A percentile compares a stretch with the other conserved stretches of the same genome.
phyloP scores from a whole-genome alignment of 106 monocot genomes.

The Acanthochlamys bracteata region DNA sequence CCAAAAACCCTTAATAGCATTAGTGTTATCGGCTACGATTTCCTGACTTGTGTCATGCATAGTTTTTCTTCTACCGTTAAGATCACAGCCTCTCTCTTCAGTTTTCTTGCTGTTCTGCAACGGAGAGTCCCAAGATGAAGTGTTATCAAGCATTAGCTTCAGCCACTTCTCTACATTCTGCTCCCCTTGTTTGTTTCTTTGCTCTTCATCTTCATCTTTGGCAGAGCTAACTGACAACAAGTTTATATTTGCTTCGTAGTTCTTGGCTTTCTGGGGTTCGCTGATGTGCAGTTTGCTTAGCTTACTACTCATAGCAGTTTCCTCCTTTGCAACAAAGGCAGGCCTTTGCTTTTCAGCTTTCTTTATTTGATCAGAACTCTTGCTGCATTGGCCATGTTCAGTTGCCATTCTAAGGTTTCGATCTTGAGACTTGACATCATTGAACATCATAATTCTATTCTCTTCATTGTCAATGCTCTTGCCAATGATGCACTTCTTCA shows the following conservation, averaged over 20 bases:
- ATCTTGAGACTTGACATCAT: not conserved
- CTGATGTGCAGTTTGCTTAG: constrained; percentile 2
- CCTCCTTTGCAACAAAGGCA: constrained; percentile 4
- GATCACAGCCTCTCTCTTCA: not conserved
- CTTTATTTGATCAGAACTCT: constrained; percentile 1
- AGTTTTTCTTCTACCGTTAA: not conserved
- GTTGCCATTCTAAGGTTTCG: constrained; percentile 11
- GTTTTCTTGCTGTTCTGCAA: not conserved
- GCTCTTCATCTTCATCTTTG: constrained; percentile 23
- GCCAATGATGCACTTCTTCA: constrained; percentile 1
- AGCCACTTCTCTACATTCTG: constrained; percentile 79
- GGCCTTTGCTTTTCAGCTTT: constrained; percentile 3
- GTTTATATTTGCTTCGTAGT: not conserved
- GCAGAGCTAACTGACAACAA: not conserved
- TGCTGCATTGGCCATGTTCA: constrained; percentile 6
- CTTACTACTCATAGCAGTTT: constrained; percentile 6
- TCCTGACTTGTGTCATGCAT: not conserved
- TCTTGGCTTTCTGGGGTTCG: not conserved
- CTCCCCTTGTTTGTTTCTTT: constrained; percentile 41
- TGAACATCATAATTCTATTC: not conserved
- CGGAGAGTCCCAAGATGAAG: constrained; percentile 2
- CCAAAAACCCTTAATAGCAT: constrained; percentile 1
- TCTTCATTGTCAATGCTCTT: not conserved
- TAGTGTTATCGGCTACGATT: not conserved
- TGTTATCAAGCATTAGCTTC: constrained; percentile 40